Evolutionary conservation across 768 basidiomycete genomes (phyloP).

Genomic region (Mycena latifolia): DNA sequence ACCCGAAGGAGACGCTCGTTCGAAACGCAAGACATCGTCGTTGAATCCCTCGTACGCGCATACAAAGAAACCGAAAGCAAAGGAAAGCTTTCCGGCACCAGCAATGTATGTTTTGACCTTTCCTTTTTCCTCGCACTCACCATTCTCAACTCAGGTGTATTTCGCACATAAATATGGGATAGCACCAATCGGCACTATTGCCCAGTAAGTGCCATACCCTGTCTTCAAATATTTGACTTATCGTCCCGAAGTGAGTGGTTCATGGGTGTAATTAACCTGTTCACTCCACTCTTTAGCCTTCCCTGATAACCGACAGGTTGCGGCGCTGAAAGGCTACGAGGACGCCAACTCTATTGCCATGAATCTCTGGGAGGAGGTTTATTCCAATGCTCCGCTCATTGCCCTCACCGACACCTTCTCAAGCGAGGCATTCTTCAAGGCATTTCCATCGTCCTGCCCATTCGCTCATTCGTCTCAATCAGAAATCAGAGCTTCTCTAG

Average conservation of each 20-base stretch:
- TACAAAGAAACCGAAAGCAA: conserved; percentile 57
- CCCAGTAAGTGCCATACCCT: conserved; percentile 70
- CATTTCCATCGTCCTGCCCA: conserved; percentile 37
- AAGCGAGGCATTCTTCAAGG: conserved; percentile 87
- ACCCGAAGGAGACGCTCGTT: conserved; percentile 85
- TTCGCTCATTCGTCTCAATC: conserved; percentile 7
- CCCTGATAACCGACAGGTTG: conserved; percentile 64
- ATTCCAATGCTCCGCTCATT: conserved; percentile 68
- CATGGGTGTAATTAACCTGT: conserved; percentile 74
- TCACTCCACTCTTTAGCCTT: conserved; percentile 11
- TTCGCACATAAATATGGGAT: conserved; percentile 84
- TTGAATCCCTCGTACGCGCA: conserved; percentile 78
- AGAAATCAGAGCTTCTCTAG: conserved; percentile 62
- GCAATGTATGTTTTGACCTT: conserved; percentile 73
- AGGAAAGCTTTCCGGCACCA: conserved; percentile 84
- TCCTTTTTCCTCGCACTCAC: conserved; percentile 9
- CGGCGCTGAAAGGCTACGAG: conserved; percentile 87
- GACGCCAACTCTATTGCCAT: conserved; percentile 80
- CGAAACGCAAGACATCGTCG: conserved; percentile 80
- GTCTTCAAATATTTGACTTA: conserved; percentile 26
- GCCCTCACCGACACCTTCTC: conserved; percentile 98
- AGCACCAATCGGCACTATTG: conserved; percentile 83
- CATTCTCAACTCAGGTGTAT: conserved; percentile 68
- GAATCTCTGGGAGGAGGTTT: conserved; percentile 88
- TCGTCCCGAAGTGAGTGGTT: conserved; percentile 80